Base-by-base conservation (phyloP, 2,329 filamentous ascomycete species). In the Fragosphaeria purpurea region DNA sequence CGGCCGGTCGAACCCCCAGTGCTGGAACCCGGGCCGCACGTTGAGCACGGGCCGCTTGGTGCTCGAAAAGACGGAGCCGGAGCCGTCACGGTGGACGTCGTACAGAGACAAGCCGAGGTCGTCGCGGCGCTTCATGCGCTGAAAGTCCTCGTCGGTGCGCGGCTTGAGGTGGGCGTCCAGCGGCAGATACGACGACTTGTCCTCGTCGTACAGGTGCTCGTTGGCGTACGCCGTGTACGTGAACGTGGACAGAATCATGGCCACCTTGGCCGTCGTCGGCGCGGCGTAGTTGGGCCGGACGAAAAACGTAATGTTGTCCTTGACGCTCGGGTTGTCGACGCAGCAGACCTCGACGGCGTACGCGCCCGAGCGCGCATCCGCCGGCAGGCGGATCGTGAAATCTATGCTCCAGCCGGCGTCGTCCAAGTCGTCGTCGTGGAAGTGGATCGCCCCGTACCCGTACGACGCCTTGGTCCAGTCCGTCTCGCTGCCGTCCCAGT, bases 91-190 rank as follows among this genome's bases (percentile, higher is more conserved):
- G 50, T 70, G 66, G 13, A 60, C 54, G 46, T 70, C 67, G 51
- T 70, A 69, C n/a, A 58, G 51, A 0, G 66, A 65, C 22, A 68
- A 58, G 10, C 67, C 67, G 4, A 68, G 58, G 50, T 68, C 66
- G 12, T 31, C 41, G 47, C 47, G 47, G 34, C 42, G 47, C 22
- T 32, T 22, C 47, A 50, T 44, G 11, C 44, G 43, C 37, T 45
- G 37, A 9, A 45, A 50, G n/a, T 50, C 42, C 37, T 33, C 47
- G n/a, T 48, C 42, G 34, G 33, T n/a, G 30, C 42, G 30, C 31
- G 37, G 37, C 8, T 39, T 41, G 42, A 41, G 31, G 35, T 33
- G 38, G 12, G 46, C 31, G n/a, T 38, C 45, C 8, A 46, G 9
- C n/a, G 35, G 11, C 7, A 48, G 22, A 10, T 41, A 43, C 38